phyloP scores from a whole-genome alignment of 2,329 filamentous ascomycete genomes.

The Tolypocladium endophyticum region DNA sequence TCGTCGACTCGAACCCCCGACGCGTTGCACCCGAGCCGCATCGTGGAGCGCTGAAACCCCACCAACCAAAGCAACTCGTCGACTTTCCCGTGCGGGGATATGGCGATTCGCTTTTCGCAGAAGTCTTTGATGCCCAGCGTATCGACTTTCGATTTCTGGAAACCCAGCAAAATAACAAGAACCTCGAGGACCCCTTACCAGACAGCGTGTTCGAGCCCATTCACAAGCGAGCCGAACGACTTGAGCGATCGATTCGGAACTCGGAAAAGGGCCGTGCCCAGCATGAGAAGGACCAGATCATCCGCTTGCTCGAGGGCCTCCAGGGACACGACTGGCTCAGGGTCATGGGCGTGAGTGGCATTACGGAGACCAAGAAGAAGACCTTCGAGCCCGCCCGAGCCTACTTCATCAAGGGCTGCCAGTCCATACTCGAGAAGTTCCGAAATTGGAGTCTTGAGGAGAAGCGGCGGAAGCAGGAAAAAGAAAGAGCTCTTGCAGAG shows the following conservation, averaged over 20 bases:
- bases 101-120: constrained; percentile 43
- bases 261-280: constrained; percentile 54
- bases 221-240: constrained; percentile 48
- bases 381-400: constrained; percentile 76
- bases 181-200: constrained; percentile 42
- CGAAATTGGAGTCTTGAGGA: constrained; percentile 81
- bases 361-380: constrained; percentile 79
- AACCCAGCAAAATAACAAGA: constrained; percentile 31
- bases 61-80: constrained; percentile 8
- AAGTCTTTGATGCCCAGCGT: constrained; percentile 44
- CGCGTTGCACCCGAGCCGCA: constrained; percentile 13
- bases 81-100: constrained; percentile 38
- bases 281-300: constrained; percentile 56
- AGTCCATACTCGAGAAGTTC: constrained; percentile 78
- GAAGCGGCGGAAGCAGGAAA: constrained; percentile 68
- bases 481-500: constrained; percentile 44
- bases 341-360: constrained; percentile 76
- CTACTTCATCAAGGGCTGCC: constrained; percentile 76
- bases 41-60: constrained; percentile 16
- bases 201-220: constrained; percentile 42
- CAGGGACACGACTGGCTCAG: constrained; percentile 89
- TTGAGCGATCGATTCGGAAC: constrained; percentile 53
- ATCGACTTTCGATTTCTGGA: constrained; percentile 46
- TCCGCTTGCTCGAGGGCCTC: constrained; percentile 64
- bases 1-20: constrained; percentile 45